A percentile compares a stretch with the other conserved stretches of the same genome.
phyloP scores from a whole-genome alignment of 2,329 filamentous ascomycete species.

The Dendrostoma leiphaemia region DNA sequence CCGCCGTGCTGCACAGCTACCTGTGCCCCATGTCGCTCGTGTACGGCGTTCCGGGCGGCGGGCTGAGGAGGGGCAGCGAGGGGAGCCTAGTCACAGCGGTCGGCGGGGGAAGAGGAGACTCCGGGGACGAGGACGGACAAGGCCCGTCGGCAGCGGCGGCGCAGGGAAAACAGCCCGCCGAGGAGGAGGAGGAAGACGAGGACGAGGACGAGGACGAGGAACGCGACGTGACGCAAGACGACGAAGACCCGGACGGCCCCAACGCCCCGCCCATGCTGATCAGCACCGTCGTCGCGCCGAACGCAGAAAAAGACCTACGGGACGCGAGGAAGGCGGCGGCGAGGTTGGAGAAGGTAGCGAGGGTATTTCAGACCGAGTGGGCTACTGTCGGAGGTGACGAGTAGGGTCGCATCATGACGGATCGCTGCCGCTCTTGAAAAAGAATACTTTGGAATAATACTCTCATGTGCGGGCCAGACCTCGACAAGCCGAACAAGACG shows the following conservation, averaged over 20 bases:
- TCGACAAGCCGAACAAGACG: too few species aligned
- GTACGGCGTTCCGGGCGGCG: constrained; percentile 5
- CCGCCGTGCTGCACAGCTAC: constrained; percentile 34
- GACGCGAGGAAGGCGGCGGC: constrained; percentile 53
- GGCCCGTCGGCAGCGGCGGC: background rate
- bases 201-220: constrained; percentile 1
- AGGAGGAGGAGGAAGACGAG: background rate
- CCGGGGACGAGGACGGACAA: constrained; percentile 14
- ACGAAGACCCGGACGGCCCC: constrained; percentile 15
- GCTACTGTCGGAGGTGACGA: constrained; percentile 27
- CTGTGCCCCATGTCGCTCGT: constrained; percentile 19
- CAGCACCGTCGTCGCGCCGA: constrained; percentile 51
- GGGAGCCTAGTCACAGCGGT: constrained; percentile 8
- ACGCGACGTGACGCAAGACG: background rate
- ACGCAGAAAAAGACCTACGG: constrained; percentile 41
- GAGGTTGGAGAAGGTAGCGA: constrained; percentile 52
- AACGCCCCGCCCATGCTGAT: constrained; percentile 51
- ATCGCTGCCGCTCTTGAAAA: too few species aligned
- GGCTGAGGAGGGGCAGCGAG: background rate
- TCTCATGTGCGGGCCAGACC: too few species aligned
- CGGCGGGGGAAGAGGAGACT: constrained; percentile 13
- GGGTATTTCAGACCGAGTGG: constrained; percentile 56
- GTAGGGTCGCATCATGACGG: too few species aligned
- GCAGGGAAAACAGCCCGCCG: background rate
- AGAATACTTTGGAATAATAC: too few species aligned